phyloP scores from a whole-genome alignment of 495 filamentous ascomycete species.

The Hyphodiscus hymeniophilus region DNA sequence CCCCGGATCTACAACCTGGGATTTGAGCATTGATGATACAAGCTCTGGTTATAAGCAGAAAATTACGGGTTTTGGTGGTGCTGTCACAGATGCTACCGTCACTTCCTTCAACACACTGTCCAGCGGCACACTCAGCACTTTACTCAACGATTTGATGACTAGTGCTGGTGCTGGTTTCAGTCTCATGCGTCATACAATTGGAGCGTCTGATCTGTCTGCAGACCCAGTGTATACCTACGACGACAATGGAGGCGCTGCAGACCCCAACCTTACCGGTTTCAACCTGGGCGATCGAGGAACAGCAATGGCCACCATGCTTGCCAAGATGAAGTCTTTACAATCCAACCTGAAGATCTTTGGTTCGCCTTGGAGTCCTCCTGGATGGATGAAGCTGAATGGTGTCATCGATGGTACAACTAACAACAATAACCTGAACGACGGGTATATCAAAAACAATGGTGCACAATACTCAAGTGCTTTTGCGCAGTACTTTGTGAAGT shows the following conservation, averaged over 20 bases:
- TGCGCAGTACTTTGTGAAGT: constrained; percentile 49
- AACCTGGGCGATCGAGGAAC: constrained; percentile 39
- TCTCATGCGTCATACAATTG: constrained; percentile 48
- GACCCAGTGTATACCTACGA: constrained; percentile 46
- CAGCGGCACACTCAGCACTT: constrained; percentile 28
- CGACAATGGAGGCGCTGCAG: constrained; percentile 32
- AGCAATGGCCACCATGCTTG: constrained; percentile 42
- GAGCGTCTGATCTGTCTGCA: constrained; percentile 41
- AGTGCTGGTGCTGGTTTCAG: constrained; percentile 37
- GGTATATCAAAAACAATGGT: constrained; percentile 27
- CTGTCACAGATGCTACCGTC: constrained; percentile 49
- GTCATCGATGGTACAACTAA: constrained; percentile 37
- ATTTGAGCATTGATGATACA: constrained; percentile 41
- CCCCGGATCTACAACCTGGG: constrained; percentile 33
- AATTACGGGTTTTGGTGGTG: constrained; percentile 45
- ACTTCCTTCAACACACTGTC: constrained; percentile 39
- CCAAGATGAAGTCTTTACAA: constrained; percentile 31
- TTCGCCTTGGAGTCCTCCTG: constrained; percentile 45
- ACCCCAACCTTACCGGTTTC: constrained; percentile 35
- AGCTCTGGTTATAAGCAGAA: constrained; percentile 38
- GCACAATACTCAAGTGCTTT: constrained; percentile 24
- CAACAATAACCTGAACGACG: constrained; percentile 44
- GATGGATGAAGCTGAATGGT: constrained; percentile 51
- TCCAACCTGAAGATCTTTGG: constrained; percentile 35
- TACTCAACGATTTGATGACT: constrained; percentile 41